These are phyloP conservation scores for Umbilicaria muhlenbergii DNA, from an alignment of 495 filamentous ascomycete genomes.

Conservation along the genomic window DNA sequence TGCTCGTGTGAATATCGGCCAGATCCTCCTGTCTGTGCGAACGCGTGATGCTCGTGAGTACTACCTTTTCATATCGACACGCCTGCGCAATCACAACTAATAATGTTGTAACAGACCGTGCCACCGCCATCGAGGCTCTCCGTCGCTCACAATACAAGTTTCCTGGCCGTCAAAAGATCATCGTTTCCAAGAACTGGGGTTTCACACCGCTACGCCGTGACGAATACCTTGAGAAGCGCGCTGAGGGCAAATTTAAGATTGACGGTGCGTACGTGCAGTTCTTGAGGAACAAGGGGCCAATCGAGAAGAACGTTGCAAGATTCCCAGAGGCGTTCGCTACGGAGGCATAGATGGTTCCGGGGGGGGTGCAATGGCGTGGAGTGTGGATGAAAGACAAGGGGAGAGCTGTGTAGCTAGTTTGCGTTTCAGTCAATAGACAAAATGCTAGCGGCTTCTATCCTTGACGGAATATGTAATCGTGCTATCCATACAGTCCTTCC, in stretches of 20 bases:
- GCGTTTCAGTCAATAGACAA: no score
- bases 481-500: no score
- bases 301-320: conserved; percentile 73
- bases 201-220: conserved; percentile 96
- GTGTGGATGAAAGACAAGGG: no score
- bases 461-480: no score
- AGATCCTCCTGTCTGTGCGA: conserved; percentile 91
- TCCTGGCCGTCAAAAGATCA: conserved; percentile 99
- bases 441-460: no score
- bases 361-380: background rate
- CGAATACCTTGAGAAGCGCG: conserved; percentile 86
- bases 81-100: conserved; percentile 15
- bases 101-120: conserved; percentile 41
- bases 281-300: conserved; percentile 73
- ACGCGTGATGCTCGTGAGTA: conserved; percentile 73
- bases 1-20: conserved; percentile 98
- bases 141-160: conserved; percentile 99
- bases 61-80: background rate
- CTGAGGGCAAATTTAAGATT: conserved; percentile 74
- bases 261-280: conserved; percentile 99
- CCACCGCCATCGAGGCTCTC: conserved; percentile 91
- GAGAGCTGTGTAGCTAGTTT: no score
- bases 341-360: conserved; percentile 25
- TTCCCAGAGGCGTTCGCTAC: conserved; percentile 83
- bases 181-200: conserved; percentile 99